phyloP scores from a whole-genome alignment of 805 yeast genomes.

The Teunomyces stri region DNA sequence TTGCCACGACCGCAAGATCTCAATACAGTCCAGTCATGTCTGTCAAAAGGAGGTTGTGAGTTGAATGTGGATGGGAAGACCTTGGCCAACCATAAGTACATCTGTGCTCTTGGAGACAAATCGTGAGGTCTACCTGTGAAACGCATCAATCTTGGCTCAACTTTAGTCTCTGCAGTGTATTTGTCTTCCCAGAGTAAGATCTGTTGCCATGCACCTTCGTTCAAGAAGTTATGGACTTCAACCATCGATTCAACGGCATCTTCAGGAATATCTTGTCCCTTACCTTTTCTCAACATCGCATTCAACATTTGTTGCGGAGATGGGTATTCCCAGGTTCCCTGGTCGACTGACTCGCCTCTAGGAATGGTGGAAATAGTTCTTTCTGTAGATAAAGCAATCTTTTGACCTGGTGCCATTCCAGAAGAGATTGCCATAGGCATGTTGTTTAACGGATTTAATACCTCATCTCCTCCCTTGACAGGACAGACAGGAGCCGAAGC shows the following conservation, averaged over 20 bases:
- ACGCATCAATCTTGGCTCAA: constrained; percentile 72
- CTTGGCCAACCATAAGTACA: constrained; percentile 62
- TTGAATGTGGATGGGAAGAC: constrained; percentile 71
- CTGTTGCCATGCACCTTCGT: constrained; percentile 98
- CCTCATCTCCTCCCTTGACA: constrained; percentile 31
- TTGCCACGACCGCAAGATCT: constrained; percentile 49
- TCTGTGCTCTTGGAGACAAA: constrained; percentile 78
- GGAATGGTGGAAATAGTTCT: constrained; percentile 87
- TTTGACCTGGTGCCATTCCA: constrained; percentile 76
- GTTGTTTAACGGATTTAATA: constrained; percentile 78
- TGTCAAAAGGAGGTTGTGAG: constrained; percentile 87
- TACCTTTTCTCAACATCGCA: constrained; percentile 95
- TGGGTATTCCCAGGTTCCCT: constrained; percentile 97
- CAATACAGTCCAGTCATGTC: constrained; percentile 98
- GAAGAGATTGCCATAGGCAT: constrained; percentile 78
- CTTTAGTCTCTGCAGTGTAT: constrained; percentile 51
- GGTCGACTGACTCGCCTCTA: constrained; percentile 59
- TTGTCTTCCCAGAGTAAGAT: constrained; percentile 87
- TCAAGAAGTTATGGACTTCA: constrained; percentile 90
- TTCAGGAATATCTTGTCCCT: constrained; percentile 82
- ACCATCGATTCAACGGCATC: constrained; percentile 98
- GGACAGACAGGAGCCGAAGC: constrained; percentile 33
- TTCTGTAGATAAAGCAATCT: constrained; percentile 72
- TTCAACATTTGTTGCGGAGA: constrained; percentile 99
- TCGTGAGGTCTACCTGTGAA: constrained; percentile 93